Evolutionary conservation across 1,284 basidiomycete genomes (phyloP).

Genomic region (Leccinum pallidistipes): DNA sequence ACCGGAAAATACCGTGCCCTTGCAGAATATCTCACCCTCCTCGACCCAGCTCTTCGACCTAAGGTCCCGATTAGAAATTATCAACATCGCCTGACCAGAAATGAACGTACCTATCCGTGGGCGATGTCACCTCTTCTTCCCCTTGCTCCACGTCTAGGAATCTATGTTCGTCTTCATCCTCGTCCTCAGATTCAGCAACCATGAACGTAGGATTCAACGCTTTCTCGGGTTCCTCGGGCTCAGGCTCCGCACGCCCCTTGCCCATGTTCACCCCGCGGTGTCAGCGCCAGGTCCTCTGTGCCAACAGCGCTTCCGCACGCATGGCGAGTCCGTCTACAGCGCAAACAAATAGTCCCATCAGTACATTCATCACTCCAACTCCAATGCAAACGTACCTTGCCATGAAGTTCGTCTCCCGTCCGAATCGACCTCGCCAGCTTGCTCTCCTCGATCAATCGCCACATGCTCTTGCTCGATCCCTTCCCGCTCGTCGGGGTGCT

Average conservation of each 20-base stretch:
- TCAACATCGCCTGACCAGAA: slow-evolving; percentile 5
- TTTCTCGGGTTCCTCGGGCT: slow-evolving; percentile 64
- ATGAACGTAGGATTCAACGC: slow-evolving; percentile 71
- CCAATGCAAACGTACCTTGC: slow-evolving; percentile 45
- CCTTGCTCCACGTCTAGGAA: slow-evolving; percentile 35
- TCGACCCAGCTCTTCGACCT: slow-evolving; percentile 80
- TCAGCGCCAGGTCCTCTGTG: slow-evolving; percentile 46
- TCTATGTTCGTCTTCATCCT: slow-evolving; percentile 36
- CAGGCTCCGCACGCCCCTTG: slow-evolving; percentile 66
- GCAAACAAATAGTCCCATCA: neutral
- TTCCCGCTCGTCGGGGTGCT: slow-evolving; percentile 31
- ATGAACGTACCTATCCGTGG: slow-evolving; percentile 55
- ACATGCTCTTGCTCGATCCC: slow-evolving; percentile 56
- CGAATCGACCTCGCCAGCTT: slow-evolving; percentile 70
- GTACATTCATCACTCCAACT: neutral
- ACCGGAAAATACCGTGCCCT: slow-evolving; percentile 76
- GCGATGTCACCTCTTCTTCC: slow-evolving; percentile 44
- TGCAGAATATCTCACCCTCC: slow-evolving; percentile 91
- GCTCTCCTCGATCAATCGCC: slow-evolving; percentile 81
- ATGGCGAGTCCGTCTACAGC: slow-evolving; percentile 10
- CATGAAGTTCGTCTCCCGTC: slow-evolving; percentile 50
- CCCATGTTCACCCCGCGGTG: slow-evolving; percentile 72
- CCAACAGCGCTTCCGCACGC: slow-evolving; percentile 51
- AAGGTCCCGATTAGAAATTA: neutral
- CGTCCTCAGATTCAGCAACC: slow-evolving; percentile 63